Evolutionary conservation across 345 rosid genomes (phyloP), one percentile per base, ranked within the genome.

Genomic region (Pelargonium nanum): DNA sequence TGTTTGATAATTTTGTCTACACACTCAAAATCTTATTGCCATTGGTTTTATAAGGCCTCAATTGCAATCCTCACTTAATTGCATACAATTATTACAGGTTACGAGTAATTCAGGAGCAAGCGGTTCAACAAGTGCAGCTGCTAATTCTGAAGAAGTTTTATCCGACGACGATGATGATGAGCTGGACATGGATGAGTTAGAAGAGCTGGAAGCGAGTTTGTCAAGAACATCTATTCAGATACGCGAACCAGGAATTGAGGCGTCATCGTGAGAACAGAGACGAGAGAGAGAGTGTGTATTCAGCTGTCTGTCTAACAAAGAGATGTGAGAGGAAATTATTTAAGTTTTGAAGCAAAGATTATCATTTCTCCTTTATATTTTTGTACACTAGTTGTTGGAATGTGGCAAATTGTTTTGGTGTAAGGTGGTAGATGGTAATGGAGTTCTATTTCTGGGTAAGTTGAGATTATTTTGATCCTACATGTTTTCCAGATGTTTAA

Each of bases 121-220:
- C 65, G n/a, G 60, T n/a, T 68, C 71, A 21, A 26, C 57, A 0
- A 50, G 44, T 52, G 60, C 61, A 1, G 65, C 53, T 40, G 66
- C 64, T n/a, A 64, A 55, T 71, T 58, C 78, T 53, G 68, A 67
- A 50, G 77, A 75, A 19, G 25, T 66, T 50, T 62, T 54, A 48
- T 53, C 24, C 3, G 77, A 69, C 19, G 73, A 65, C 0, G 65
- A 65, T 2, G 74, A 70, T 4, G 91, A 87, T 5, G 91, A 87
- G 56, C 70, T 81, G 60, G 89, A 87, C 80, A 70, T 85, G 75
- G 95, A 87, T 67, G 91, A 87, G 77, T 74, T 87, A 55, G 80
- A 87, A 63, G 95, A 87, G 70, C 79, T 87, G 19, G 95, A 87
- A 78, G 91, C 83, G 55, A 87, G 91, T 80, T 74, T 87, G 72